Percentiles rank a stretch among this genome's conserved stretches.
These are phyloP conservation scores for Saccharomyces mikatae DNA, from an alignment of 805 yeast species.

Conservation along the genomic window DNA sequence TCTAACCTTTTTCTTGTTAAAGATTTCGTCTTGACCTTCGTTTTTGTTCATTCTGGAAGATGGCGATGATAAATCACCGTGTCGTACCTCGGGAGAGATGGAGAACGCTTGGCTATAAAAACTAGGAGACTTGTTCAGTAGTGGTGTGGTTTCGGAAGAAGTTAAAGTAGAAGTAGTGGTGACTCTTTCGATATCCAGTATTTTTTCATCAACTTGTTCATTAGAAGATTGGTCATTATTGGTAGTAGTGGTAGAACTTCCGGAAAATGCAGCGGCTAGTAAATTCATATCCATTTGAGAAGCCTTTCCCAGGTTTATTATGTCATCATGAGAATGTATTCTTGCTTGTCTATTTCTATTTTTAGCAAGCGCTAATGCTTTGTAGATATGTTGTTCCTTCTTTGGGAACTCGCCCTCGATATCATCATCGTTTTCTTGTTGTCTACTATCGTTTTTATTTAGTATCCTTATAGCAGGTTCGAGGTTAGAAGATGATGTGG, in stretches of 20 bases:
- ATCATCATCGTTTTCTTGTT: not conserved
- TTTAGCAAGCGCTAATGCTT: constrained; percentile 12
- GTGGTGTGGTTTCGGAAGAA: not conserved
- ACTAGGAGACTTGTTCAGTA: not conserved
- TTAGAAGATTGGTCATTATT: not conserved
- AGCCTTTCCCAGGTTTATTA: constrained; percentile 12
- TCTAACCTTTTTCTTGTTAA: not conserved
- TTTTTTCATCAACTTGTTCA: not conserved
- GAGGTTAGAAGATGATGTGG: constrained; percentile 3
- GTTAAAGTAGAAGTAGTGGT: not conserved
- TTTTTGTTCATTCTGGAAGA: not conserved
- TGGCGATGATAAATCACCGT: constrained; percentile 2
- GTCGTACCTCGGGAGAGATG: not conserved
- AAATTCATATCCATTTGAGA: constrained; percentile 4
- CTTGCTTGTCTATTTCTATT: constrained; percentile 22
- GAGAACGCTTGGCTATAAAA: not conserved
- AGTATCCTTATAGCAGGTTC: constrained; percentile 16
- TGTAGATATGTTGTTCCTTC: constrained; percentile 7
- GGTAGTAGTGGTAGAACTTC: not conserved
- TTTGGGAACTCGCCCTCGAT: not conserved
- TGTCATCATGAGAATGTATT: constrained; percentile 26
- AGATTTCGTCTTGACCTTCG: not conserved
- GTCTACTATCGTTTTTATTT: not conserved
- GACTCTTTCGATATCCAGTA: not conserved
- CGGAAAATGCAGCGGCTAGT: not conserved